Evolutionary conservation across 805 yeast species (phyloP).

Genomic region (Lachancea nothofagi): DNA sequence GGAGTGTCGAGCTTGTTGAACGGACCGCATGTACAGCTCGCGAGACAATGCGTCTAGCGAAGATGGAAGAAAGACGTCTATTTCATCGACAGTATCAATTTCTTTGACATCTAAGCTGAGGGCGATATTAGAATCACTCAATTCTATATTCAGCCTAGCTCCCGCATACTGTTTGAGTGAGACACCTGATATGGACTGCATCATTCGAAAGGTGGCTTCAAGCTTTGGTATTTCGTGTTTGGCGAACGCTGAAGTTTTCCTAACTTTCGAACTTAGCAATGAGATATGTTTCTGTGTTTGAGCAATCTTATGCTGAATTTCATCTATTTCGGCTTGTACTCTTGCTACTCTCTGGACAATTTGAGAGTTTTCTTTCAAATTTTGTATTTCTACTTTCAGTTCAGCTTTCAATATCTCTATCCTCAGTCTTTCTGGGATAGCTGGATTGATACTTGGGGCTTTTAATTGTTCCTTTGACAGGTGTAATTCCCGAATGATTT

Average conservation of each 20-base stretch:
- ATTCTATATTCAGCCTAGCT: neutral
- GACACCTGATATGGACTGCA: constrained; percentile 16
- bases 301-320: neutral
- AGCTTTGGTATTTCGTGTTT: constrained; percentile 13
- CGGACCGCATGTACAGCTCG: constrained; percentile 1
- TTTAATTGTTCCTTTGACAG: constrained; percentile 16
- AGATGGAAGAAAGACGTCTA: neutral
- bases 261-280: constrained; percentile 6
- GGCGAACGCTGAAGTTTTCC: constrained; percentile 9
- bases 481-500: constrained; percentile 20
- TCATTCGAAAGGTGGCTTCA: constrained; percentile 9
- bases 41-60: neutral
- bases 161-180: neutral
- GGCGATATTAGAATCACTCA: neutral
- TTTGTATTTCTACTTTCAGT: constrained; percentile 4
- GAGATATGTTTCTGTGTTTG: constrained; percentile 13
- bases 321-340: neutral
- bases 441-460: constrained; percentile 2
- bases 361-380: constrained; percentile 1
- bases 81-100: neutral
- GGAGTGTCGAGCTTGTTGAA: constrained; percentile 1
- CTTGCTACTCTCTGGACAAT: neutral
- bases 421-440: constrained; percentile 6
- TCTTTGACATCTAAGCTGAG: neutral
- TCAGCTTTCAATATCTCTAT: constrained; percentile 8